Percentiles rank a stretch among this genome's conserved stretches.
Evolutionary conservation across 2,329 filamentous ascomycete genomes (phyloP).

Genomic region (Sporothrix protearum): DNA sequence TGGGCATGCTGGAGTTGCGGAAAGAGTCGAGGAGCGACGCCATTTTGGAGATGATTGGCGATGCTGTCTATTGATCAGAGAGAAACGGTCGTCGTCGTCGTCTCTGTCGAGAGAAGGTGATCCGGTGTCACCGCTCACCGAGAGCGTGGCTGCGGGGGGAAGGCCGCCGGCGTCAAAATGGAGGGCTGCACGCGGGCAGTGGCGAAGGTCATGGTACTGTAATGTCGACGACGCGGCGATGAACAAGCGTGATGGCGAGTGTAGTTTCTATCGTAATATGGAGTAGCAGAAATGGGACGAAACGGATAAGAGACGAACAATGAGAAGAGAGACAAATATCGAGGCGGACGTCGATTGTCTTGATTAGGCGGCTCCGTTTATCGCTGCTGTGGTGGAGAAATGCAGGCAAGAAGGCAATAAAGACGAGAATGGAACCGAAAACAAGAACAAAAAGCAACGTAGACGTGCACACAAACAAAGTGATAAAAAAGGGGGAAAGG

Average conservation of each 20-base stretch:
- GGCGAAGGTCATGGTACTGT: slow-evolving; percentile 26
- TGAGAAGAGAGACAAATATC: background rate
- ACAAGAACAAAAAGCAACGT: background rate
- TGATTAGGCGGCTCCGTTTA: slow-evolving; percentile 5
- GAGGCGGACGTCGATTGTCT: slow-evolving; percentile 12
- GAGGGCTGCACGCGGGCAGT: slow-evolving; percentile 24
- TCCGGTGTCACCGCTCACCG: slow-evolving; percentile 22
- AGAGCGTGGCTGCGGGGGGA: slow-evolving; percentile 19
- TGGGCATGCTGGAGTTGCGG: slow-evolving; percentile 72
- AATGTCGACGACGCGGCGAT: background rate
- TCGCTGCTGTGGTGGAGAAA: background rate
- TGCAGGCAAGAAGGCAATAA: background rate
- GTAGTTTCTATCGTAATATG: background rate
- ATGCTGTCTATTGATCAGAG: background rate
- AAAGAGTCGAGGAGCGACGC: slow-evolving; percentile 67
- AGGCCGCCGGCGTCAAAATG: slow-evolving; percentile 13
- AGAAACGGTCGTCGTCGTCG: background rate
- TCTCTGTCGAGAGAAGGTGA: background rate
- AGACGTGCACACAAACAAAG: background rate
- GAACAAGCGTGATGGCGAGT: background rate
- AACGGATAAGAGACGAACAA: background rate
- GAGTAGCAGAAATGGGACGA: background rate
- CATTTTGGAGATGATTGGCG: slow-evolving; percentile 48
- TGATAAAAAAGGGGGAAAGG: background rate
- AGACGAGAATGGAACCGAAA: background rate